These are phyloP conservation scores for Verticillium zaregamsianum DNA, from an alignment of 2,329 filamentous ascomycete genomes.

Conservation along the genomic window DNA sequence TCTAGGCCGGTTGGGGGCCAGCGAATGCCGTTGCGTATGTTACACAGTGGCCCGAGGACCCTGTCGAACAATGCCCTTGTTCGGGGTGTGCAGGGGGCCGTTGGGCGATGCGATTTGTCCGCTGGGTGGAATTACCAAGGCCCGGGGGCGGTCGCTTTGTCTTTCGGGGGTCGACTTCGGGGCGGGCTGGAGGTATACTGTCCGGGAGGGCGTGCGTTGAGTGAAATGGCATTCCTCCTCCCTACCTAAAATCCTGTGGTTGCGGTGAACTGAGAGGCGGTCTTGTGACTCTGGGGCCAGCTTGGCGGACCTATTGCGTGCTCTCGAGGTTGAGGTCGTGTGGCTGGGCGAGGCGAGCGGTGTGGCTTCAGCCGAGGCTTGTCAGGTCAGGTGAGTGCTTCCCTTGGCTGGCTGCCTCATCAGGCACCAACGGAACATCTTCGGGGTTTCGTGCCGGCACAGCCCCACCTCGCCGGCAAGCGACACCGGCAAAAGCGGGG, in stretches of 20 bases:
- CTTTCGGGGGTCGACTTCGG: neutral
- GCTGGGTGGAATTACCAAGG: neutral
- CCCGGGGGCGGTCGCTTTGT: neutral
- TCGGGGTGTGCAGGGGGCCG: neutral
- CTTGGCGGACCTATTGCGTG: neutral
- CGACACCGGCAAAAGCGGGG: neutral
- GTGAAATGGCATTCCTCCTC: neutral
- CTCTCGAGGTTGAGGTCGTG: neutral
- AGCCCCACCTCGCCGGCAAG: neutral
- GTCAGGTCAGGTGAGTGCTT: neutral
- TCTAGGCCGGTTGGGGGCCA: neutral
- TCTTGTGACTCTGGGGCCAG: neutral
- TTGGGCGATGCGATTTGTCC: neutral
- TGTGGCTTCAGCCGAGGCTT: neutral
- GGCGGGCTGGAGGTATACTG: neutral
- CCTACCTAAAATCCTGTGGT: neutral
- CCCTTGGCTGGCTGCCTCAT: neutral
- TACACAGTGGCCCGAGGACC: slow-evolving; percentile 4
- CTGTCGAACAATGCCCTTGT: slow-evolving; percentile 4
- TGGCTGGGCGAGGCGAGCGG: neutral
- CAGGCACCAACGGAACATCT: neutral
- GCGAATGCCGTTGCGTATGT: slow-evolving; percentile 2
- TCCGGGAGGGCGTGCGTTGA: neutral
- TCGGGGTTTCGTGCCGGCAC: neutral
- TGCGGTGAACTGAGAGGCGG: neutral